Conservation (phyloP, 75 land plant species). For the Cryptomeria japonica region DNA sequence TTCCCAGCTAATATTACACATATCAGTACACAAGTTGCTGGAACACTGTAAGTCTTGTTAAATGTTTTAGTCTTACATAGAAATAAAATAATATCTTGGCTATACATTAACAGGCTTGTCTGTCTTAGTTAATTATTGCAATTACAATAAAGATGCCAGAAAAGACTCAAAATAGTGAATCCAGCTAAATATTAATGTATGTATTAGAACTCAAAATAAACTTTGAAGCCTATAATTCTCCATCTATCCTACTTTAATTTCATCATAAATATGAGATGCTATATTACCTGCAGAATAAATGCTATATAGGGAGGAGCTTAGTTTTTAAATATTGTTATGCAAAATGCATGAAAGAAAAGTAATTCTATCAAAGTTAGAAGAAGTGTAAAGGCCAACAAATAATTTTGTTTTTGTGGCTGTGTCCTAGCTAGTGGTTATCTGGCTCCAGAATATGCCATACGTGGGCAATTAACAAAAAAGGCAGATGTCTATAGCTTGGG, state of each 20-base stretch:
- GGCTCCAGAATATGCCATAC: slow-evolving; percentile 26
- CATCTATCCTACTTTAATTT: background rate
- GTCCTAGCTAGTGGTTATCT: slow-evolving; percentile 14
- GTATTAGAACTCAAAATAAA: background rate
- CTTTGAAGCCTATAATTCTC: background rate
- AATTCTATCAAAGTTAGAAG: background rate
- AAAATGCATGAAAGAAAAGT: slow-evolving; percentile 1
- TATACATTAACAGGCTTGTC: background rate
- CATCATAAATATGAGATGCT: background rate
- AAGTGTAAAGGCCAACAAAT: background rate
- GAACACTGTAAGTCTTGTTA: slow-evolving; percentile 57
- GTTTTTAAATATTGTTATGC: background rate
- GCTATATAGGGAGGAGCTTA: background rate
- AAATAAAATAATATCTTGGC: background rate
- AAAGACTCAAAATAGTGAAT: background rate
- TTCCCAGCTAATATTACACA: slow-evolving; percentile 52
- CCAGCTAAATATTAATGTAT: background rate
- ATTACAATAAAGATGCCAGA: background rate
- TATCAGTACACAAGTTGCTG: slow-evolving; percentile 78
- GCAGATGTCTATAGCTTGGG: slow-evolving; percentile 21
- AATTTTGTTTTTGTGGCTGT: slow-evolving; percentile 2
- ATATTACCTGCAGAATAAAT: background rate
- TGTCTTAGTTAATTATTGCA: background rate
- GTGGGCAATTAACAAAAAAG: slow-evolving; percentile 20
- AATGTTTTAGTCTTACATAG: background rate